Evolutionary conservation across 176 grass and related monocot genomes (phyloP).

Genomic region (Oryza glumipatula): DNA sequence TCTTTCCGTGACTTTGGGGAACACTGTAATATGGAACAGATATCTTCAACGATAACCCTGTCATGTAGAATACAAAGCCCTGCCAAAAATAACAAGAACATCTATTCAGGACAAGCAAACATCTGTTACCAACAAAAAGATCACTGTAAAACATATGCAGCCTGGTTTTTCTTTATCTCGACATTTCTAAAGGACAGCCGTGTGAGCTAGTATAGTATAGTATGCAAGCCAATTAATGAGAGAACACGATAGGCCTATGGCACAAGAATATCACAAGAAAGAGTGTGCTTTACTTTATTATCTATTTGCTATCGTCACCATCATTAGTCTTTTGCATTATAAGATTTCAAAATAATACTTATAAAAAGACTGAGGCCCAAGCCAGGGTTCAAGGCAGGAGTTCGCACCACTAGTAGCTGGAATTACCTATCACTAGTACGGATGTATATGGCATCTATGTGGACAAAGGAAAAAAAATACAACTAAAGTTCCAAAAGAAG

Average conservation of each 20-base stretch:
- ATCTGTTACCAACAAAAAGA: background rate
- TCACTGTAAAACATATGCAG: background rate
- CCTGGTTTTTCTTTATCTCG: background rate
- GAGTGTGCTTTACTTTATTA: background rate
- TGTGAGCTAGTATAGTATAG: background rate
- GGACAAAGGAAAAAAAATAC: background rate
- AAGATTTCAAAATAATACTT: background rate
- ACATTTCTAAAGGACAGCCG: background rate
- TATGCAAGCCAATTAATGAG: background rate
- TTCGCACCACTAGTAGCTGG: background rate
- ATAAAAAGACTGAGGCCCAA: background rate
- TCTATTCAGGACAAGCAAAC: background rate
- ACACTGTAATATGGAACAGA: no score
- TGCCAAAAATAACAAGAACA: conserved; percentile 27
- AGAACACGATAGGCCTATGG: background rate
- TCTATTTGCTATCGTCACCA: background rate
- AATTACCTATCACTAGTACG: background rate
- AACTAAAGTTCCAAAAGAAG: background rate
- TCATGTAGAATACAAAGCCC: background rate
- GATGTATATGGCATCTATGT: background rate
- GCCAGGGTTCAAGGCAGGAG: background rate
- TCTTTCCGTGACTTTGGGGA: no score
- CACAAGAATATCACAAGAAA: conserved; percentile 23
- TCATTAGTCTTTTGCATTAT: background rate
- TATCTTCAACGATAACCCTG: no score